Evolutionary conservation across 2,329 filamentous ascomycete genomes (phyloP).

Genomic region (Cadophora malorum): DNA sequence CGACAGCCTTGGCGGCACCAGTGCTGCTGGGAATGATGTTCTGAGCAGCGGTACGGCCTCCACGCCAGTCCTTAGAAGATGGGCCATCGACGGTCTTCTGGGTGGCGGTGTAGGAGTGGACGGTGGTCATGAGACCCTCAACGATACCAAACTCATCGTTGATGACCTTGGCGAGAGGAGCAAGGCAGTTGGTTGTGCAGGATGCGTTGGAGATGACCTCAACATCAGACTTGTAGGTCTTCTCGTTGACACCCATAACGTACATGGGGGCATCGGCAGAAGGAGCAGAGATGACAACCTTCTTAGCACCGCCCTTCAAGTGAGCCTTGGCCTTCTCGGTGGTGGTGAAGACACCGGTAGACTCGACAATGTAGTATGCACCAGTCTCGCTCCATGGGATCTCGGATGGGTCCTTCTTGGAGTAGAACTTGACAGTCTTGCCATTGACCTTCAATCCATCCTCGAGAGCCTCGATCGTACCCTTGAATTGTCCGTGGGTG

Average conservation of each 20-base stretch:
- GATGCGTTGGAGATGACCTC: conserved; percentile 98
- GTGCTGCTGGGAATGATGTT: conserved; percentile 99
- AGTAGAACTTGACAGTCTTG: conserved; percentile 95
- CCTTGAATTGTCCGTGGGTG: conserved; percentile 96
- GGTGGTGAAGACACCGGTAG: conserved; percentile 99
- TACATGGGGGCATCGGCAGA: conserved; percentile 99
- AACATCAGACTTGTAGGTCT: conserved; percentile 88
- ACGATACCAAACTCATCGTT: conserved; percentile 97
- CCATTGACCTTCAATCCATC: conserved; percentile 85
- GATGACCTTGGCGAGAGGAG: conserved; percentile 98
- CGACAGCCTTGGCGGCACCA: conserved; percentile 99
- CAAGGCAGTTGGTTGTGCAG: conserved; percentile 99
- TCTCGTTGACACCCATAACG: conserved; percentile 99
- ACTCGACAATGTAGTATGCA: conserved; percentile 95
- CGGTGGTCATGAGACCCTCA: conserved; percentile 99
- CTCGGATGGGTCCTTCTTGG: conserved; percentile 83
- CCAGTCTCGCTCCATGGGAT: conserved; percentile 91
- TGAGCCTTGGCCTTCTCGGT: conserved; percentile 93
- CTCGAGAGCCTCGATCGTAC: conserved; percentile 74
- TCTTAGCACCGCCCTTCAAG: conserved; percentile 97
- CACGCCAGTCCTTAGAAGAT: conserved; percentile 98
- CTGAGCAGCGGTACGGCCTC: conserved; percentile 97
- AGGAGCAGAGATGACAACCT: conserved; percentile 92
- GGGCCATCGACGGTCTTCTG: conserved; percentile 99
- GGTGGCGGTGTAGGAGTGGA: conserved; percentile 99